phyloP scores from a whole-genome alignment of 768 basidiomycete genomes.

The Lentinula aciculospora region DNA sequence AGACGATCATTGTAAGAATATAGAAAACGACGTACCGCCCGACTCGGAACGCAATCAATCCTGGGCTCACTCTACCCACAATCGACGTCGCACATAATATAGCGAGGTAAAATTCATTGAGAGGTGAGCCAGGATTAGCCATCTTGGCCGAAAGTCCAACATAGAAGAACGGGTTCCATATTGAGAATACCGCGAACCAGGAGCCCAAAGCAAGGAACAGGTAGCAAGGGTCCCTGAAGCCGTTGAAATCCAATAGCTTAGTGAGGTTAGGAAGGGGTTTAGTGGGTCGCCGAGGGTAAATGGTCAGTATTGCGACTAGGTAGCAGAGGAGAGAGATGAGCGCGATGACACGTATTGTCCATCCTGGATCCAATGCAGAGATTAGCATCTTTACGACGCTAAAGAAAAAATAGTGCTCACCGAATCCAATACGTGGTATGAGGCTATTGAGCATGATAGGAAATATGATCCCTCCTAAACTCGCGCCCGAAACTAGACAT shows the following conservation, averaged over 20 bases:
- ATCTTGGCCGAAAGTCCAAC: constrained; percentile 17
- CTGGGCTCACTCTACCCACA: constrained; percentile 19
- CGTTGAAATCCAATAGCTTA: constrained; percentile 16
- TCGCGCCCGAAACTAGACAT: constrained; percentile 24
- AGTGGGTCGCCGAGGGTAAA: constrained; percentile 17
- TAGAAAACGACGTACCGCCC: constrained; percentile 14
- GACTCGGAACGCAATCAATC: constrained; percentile 16
- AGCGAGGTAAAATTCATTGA: constrained; percentile 20
- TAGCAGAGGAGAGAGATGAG: constrained; percentile 18
- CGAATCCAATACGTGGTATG: constrained; percentile 17
- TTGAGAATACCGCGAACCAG: constrained; percentile 18
- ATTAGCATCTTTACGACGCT: background rate
- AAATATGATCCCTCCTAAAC: constrained; percentile 28
- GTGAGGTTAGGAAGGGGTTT: constrained; percentile 16
- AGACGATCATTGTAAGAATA: background rate
- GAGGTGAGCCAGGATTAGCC: constrained; percentile 11
- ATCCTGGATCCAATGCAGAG: constrained; percentile 15
- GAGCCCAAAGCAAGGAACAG: constrained; percentile 15
- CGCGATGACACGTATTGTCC: constrained; percentile 22
- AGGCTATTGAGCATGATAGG: constrained; percentile 19
- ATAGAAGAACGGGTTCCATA: constrained; percentile 23
- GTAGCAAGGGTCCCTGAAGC: constrained; percentile 17
- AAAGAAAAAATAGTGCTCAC: constrained; percentile 1
- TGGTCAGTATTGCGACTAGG: constrained; percentile 16
- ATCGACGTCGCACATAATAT: constrained; percentile 20